A percentile compares a stretch with the other conserved stretches of the same genome.
These are phyloP conservation scores for Pichia inconspicua DNA, from an alignment of 1,139 yeast species.

Conservation along the genomic window DNA sequence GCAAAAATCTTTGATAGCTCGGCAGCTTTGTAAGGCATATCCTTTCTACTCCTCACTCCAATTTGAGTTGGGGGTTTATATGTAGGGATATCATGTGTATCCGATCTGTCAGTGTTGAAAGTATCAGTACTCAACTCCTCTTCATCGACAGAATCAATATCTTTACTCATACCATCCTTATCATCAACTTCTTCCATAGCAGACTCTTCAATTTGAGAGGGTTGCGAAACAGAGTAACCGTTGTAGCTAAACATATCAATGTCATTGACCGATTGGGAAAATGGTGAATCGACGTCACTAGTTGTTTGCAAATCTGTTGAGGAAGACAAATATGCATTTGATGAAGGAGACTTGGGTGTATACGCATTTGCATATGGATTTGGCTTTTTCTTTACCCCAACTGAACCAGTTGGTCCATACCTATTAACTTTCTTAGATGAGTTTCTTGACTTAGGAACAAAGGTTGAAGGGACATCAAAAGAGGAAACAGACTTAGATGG, in stretches of 20 bases:
- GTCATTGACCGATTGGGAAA: constrained; percentile 1
- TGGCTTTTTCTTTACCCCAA: constrained; percentile 1
- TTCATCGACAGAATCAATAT: not conserved
- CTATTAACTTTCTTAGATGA: constrained; percentile 9
- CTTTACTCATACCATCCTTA: not conserved
- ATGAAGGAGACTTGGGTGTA: constrained; percentile 7
- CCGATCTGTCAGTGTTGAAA: not conserved
- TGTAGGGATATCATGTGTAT: constrained; percentile 4
- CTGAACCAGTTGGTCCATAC: constrained; percentile 11
- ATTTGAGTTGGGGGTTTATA: constrained; percentile 17
- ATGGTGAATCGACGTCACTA: constrained; percentile 1
- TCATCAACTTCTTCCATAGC: not conserved
- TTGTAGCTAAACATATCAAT: constrained; percentile 16
- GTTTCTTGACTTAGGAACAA: constrained; percentile 3
- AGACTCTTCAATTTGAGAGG: not conserved
- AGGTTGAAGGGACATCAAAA: not conserved
- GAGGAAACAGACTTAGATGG: not conserved
- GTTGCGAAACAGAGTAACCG: constrained; percentile 13
- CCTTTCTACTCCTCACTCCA: constrained; percentile 5
- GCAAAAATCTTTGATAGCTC: constrained; percentile 17
- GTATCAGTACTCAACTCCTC: not conserved
- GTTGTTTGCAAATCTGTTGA: not conserved
- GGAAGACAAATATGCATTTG: not conserved
- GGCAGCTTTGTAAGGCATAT: not conserved
- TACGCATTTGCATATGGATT: constrained; percentile 16